Conservation (phyloP, 371 early-diverging fungal genomes). For the Mortierella sp. region DNA sequence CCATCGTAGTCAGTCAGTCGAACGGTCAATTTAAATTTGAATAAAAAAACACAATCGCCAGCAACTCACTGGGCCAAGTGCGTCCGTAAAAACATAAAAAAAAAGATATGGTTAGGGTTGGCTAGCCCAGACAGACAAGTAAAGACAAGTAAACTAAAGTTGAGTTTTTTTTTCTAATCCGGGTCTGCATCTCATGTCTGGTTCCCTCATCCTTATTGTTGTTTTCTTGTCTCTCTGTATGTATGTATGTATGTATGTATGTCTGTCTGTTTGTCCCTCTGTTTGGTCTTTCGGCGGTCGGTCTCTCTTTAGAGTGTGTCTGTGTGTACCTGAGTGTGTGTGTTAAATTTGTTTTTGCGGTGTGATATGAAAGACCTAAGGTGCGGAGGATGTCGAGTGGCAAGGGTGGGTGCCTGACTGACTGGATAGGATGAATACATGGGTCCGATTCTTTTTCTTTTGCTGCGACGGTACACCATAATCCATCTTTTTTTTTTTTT, state of each 20-base stretch:
- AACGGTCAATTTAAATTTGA: not conserved
- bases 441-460: too few relatives aligned
- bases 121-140: not conserved
- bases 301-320: constrained; percentile 3
- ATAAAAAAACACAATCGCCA: not conserved
- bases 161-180: constrained; percentile 1
- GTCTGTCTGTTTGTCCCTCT: too few relatives aligned
- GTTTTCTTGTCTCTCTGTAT: not conserved
- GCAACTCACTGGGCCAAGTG: not conserved
- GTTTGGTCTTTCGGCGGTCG: not conserved
- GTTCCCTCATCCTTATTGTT: not conserved
- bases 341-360: not conserved
- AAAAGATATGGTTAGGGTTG: constrained; percentile 6
- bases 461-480: too few relatives aligned
- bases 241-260: too few relatives aligned
- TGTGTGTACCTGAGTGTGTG: not conserved
- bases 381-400: too few relatives aligned
- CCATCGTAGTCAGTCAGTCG: not conserved
- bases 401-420: not conserved
- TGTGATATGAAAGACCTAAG: not conserved
- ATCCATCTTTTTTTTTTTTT: not conserved
- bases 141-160: not conserved
- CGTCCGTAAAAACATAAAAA: not conserved
- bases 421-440: too few relatives aligned
- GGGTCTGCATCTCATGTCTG: constrained; percentile 7